phyloP scores from a whole-genome alignment of 768 basidiomycete genomes.

The Gymnopilus dilepis region DNA sequence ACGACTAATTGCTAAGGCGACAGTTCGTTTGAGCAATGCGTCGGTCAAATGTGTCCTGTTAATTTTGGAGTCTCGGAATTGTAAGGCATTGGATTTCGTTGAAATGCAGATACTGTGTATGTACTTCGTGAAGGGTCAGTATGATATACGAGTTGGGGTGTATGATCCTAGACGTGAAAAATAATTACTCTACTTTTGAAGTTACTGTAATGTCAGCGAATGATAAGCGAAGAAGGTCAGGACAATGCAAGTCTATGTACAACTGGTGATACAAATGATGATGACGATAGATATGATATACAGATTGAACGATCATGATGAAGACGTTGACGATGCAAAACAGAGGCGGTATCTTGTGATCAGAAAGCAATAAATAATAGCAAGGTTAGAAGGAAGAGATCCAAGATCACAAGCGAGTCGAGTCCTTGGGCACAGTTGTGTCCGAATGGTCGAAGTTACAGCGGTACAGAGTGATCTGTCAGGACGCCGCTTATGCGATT shows the following conservation, averaged over 20 bases:
- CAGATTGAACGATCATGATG: conserved; percentile 8
- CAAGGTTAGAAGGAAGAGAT: background rate
- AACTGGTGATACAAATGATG: conserved; percentile 13
- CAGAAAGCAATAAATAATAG: background rate
- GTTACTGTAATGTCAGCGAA: background rate
- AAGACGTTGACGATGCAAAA: background rate
- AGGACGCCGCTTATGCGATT: conserved; percentile 82
- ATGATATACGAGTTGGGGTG: background rate
- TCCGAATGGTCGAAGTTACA: conserved; percentile 4
- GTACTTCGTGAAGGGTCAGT: too few relatives aligned
- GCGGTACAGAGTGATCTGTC: conserved; percentile 59
- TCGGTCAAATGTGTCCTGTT: too few relatives aligned
- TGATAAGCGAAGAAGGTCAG: background rate
- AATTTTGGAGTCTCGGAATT: too few relatives aligned
- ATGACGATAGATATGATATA: conserved; percentile 16
- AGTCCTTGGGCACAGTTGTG: too few relatives aligned
- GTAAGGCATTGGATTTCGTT: too few relatives aligned
- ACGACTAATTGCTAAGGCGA: too few relatives aligned
- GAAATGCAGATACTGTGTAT: too few relatives aligned
- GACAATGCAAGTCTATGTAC: conserved; percentile 6
- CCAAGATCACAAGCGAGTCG: background rate
- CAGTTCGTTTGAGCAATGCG: too few relatives aligned
- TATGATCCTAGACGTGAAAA: background rate
- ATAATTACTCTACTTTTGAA: conserved; percentile 17
- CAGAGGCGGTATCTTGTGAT: background rate